Conservation (phyloP, 495 filamentous ascomycete species). For the Aspergillus leporis region DNA sequence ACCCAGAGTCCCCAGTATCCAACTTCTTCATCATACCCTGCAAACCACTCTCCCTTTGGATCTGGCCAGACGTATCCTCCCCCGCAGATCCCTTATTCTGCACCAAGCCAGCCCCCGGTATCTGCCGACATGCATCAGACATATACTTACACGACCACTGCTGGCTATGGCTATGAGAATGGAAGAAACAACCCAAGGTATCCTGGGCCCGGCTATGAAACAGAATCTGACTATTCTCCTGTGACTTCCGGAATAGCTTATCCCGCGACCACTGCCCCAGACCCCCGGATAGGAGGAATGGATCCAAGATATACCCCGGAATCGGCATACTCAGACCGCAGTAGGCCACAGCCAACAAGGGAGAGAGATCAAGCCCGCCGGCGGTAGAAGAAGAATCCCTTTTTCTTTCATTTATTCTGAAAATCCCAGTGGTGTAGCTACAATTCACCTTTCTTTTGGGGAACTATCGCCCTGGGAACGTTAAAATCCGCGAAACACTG, state of each 20-base stretch:
- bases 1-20: constrained; percentile 40
- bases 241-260: constrained; percentile 46
- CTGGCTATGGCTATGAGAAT: constrained; percentile 44
- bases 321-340: constrained; percentile 38
- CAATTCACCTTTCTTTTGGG: constrained; percentile 21
- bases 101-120: constrained; percentile 37
- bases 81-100: constrained; percentile 40
- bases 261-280: constrained; percentile 46
- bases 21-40: constrained; percentile 35
- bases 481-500: constrained; percentile 16
- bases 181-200: constrained; percentile 49
- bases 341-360: constrained; percentile 45
- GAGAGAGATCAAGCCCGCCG: constrained; percentile 44
- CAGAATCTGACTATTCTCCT: constrained; percentile 46
- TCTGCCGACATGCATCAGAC: constrained; percentile 43
- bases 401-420: constrained; percentile 14
- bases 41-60: constrained; percentile 42
- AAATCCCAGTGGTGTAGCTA: constrained; percentile 7
- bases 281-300: constrained; percentile 51
- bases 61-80: constrained; percentile 37
- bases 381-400: constrained; percentile 32
- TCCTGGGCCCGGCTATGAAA: constrained; percentile 47
- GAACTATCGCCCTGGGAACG: constrained; percentile 21
- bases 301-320: constrained; percentile 51
- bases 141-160: constrained; percentile 42